A percentile compares a stretch with the other conserved stretches of the same genome.
phyloP scores from a whole-genome alignment of 2,329 filamentous ascomycete genomes.

The Trichoderma oligosporum region DNA sequence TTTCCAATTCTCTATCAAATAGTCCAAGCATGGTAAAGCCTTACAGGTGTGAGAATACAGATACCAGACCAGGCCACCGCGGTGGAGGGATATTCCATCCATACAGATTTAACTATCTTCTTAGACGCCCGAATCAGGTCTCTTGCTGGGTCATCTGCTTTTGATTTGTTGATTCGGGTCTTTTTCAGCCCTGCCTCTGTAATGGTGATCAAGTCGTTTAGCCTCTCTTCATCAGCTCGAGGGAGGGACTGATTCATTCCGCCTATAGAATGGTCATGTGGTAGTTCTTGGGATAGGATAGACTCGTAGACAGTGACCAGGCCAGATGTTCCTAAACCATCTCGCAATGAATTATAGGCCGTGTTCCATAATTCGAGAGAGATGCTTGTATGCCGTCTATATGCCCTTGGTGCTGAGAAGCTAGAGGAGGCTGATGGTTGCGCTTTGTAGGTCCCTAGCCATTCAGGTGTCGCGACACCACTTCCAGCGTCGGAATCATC shows the following conservation, averaged over 20 bases:
- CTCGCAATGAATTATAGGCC: slow-evolving; percentile 34
- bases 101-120: slow-evolving; percentile 27
- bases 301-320: slow-evolving; percentile 37
- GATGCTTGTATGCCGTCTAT: not conserved
- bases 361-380: slow-evolving; percentile 35
- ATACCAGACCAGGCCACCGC: slow-evolving; percentile 37
- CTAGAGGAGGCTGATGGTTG: not conserved
- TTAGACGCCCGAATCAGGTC: slow-evolving; percentile 29
- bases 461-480: slow-evolving; percentile 10
- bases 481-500: slow-evolving; percentile 15
- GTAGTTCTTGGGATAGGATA: slow-evolving; percentile 36
- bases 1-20: not conserved
- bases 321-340: slow-evolving; percentile 28
- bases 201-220: slow-evolving; percentile 31
- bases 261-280: slow-evolving; percentile 29
- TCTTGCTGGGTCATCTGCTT: slow-evolving; percentile 29
- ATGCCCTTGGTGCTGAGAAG: not conserved
- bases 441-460: not conserved
- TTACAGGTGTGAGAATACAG: slow-evolving; percentile 37
- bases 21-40: not conserved
- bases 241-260: slow-evolving; percentile 29
- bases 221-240: slow-evolving; percentile 27
- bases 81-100: slow-evolving; percentile 29
- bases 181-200: slow-evolving; percentile 31
- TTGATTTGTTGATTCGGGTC: slow-evolving; percentile 28